phyloP scores from a whole-genome alignment of 2,329 filamentous ascomycete species.

The Cadophora sp. region DNA sequence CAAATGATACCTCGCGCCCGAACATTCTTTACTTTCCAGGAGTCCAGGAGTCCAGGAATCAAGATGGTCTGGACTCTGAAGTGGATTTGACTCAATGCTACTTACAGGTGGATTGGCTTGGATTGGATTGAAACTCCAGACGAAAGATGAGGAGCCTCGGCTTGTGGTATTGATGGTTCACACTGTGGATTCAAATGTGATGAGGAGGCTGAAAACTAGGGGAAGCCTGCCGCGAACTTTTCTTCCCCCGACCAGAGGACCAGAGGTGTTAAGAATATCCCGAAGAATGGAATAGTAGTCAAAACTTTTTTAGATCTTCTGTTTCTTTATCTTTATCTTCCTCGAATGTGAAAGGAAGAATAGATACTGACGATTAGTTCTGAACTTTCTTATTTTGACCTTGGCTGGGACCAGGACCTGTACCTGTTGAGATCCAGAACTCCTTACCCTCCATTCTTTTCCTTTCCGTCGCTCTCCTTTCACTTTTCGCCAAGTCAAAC shows the following conservation, averaged over 20 bases:
- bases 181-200: background rate
- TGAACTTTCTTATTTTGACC: background rate
- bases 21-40: too few relatives aligned
- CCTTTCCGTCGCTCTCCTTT: background rate
- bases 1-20: background rate
- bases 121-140: background rate
- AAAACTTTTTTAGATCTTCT: background rate
- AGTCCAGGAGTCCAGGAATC: too few relatives aligned
- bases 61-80: too few relatives aligned
- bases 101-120: background rate
- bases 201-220: conserved; percentile 5
- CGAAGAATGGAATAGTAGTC: background rate
- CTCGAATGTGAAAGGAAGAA: background rate
- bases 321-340: background rate
- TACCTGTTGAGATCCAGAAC: too few relatives aligned
- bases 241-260: background rate
- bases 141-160: background rate
- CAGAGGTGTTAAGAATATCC: too few relatives aligned
- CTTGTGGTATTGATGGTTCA: background rate
- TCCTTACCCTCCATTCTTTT: too few relatives aligned
- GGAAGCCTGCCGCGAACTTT: background rate
- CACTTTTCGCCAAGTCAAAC: too few relatives aligned
- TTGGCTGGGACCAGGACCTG: too few relatives aligned
- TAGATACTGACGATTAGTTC: conserved; percentile 1
- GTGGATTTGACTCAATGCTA: too few relatives aligned